These are phyloP conservation scores for Ziziphus jujuba DNA, from an alignment of 306 rosid genomes.

Conservation along the genomic window DNA sequence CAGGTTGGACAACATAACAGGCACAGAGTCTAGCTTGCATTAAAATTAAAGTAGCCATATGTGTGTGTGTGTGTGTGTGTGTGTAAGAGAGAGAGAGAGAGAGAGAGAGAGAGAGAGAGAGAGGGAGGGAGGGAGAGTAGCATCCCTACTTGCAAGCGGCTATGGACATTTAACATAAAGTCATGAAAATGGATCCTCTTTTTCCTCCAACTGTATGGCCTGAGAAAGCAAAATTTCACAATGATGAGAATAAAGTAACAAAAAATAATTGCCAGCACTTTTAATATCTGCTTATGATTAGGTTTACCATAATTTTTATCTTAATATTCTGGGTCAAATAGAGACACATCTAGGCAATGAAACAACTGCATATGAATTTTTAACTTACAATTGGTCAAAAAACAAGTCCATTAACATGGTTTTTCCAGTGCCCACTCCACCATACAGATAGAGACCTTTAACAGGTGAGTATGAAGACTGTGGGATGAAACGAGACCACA, in stretches of 20 bases:
- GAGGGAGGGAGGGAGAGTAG: conserved; percentile 13
- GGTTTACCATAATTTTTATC: conserved; percentile 10
- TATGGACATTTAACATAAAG: conserved; percentile 91
- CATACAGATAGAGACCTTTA: conserved; percentile 88
- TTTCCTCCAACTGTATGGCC: conserved; percentile 82
- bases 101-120: background rate
- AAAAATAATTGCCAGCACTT: conserved; percentile 19
- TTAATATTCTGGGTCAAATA: conserved; percentile 5
- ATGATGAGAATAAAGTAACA: conserved; percentile 20
- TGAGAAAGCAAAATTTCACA: conserved; percentile 38
- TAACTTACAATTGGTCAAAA: conserved; percentile 83
- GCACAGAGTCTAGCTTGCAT: background rate
- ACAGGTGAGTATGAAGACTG: conserved; percentile 80
- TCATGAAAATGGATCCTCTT: conserved; percentile 98
- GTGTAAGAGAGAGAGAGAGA: too few relatives aligned
- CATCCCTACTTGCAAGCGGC: conserved; percentile 78
- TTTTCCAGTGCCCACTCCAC: conserved; percentile 99
- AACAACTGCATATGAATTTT: conserved; percentile 19
- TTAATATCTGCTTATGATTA: background rate
- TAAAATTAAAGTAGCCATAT: background rate
- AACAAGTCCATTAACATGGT: conserved; percentile 99
- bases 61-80: background rate
- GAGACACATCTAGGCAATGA: background rate
- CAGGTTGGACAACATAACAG: too few relatives aligned
- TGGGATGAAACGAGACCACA: conserved; percentile 92